Base-by-base conservation (phyloP, 345 rosid genomes). In the Raphanus raphanistrum region DNA sequence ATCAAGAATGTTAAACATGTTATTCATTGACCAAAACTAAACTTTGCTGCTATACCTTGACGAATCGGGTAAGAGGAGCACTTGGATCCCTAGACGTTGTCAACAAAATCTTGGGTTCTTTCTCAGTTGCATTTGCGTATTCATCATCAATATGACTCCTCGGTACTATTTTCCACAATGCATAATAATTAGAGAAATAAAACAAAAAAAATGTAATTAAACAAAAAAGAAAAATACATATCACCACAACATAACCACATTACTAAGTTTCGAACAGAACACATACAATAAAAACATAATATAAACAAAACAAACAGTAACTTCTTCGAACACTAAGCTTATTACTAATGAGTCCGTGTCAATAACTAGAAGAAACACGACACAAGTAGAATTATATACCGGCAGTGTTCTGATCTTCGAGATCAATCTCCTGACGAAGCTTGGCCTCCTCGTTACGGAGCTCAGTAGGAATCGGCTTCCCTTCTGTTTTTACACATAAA, bases 401-500 rank as follows among this genome's bases (percentile, higher is more conserved):
- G 1, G 92, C 85, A 17, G 98, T 92, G 55, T 86, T 87, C n/a
- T 86, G 86, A 79, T 90, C 98, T 78, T 94, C 98, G 2, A 94
- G 92, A 65, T 94, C 97, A 66, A 94, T 89, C 84, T 92, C 95
- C 61, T 87, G 83, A 29, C 97, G 94, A 73, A 92, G 98, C 38
- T 87, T 86, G 0, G 93, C 90, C 71, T 88, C 97, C 67, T 89
- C 98, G 79, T 90, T 90, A 17, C 93, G 79, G 45, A 94, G 90
- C 89, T 92, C 97, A 26, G 97, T 92, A 36, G 98, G 98, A 81
- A 94, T 92, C 6, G 93, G 92, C 72, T 92, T 92, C 65, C 98
- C 98, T 81, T 92, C 98, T 90, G 84, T 59, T 27, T 32, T 3
- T n/a, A 66, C 4, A 21, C 63, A 72, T 11, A 65, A 60, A 75